phyloP scores from a whole-genome alignment of 176 grass and related monocot species.

The Lolium multiflorum region DNA sequence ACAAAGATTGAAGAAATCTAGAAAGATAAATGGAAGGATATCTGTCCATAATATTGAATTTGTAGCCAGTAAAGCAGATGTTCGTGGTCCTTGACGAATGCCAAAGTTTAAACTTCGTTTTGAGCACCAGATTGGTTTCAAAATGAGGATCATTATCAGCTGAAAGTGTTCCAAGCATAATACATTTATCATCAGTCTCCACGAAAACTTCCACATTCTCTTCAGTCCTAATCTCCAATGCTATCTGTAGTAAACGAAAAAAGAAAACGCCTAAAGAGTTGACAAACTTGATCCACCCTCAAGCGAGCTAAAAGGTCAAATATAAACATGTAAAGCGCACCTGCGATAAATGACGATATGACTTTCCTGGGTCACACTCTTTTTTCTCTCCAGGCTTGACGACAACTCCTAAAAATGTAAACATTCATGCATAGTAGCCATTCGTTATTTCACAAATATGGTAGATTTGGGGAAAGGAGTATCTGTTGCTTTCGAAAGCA shows the following conservation, averaged over 20 bases:
- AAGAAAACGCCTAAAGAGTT: constrained; percentile 27
- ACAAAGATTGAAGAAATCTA: constrained; percentile 5
- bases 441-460: constrained; percentile 19
- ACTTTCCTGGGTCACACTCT: constrained; percentile 44
- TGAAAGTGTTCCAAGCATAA: constrained; percentile 62
- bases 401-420: constrained; percentile 38
- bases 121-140: constrained; percentile 63
- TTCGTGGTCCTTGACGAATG: constrained; percentile 66
- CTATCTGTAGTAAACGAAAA: constrained; percentile 35
- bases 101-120: constrained; percentile 80
- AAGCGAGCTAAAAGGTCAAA: background rate
- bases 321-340: constrained; percentile 23
- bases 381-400: constrained; percentile 40
- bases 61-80: constrained; percentile 62
- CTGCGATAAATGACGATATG: constrained; percentile 29
- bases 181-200: constrained; percentile 51
- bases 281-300: background rate
- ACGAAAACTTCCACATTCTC: constrained; percentile 62
- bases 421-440: constrained; percentile 1
- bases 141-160: constrained; percentile 56
- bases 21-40: constrained; percentile 51
- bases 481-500: background rate
- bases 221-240: constrained; percentile 42
- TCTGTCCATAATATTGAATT: background rate
- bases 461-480: background rate